Percentiles rank a stretch among this genome's conserved stretches.
Evolutionary conservation across 371 early-diverging fungal genomes (phyloP).

Genomic region (Mucor ambiguus): DNA sequence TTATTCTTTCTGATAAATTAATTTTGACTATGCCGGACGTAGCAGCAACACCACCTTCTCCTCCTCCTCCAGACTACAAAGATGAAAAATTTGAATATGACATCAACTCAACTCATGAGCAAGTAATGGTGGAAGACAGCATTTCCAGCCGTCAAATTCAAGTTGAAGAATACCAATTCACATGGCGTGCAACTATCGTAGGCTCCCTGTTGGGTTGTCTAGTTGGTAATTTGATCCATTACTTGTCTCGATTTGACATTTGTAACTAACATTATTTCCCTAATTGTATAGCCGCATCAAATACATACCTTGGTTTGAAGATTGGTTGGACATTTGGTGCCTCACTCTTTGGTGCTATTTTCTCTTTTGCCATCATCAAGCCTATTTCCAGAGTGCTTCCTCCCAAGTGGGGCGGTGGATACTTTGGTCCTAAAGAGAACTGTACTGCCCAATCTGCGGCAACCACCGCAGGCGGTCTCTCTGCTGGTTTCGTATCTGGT

Average conservation of each 20-base stretch:
- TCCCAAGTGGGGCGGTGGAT: slow-evolving; percentile 54
- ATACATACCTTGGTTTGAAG: slow-evolving; percentile 74
- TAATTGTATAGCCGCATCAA: slow-evolving; percentile 62
- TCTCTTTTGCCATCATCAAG: slow-evolving; percentile 70
- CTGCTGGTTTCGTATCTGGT: slow-evolving; percentile 68
- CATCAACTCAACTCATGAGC: slow-evolving; percentile 22
- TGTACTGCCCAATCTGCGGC: slow-evolving; percentile 72
- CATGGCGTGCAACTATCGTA: slow-evolving; percentile 67
- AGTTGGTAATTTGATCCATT: slow-evolving; percentile 38
- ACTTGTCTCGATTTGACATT: not conserved
- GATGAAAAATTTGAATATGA: slow-evolving; percentile 46
- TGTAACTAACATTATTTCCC: slow-evolving; percentile 19
- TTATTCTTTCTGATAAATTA: not conserved
- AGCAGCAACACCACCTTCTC: not conserved
- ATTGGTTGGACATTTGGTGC: slow-evolving; percentile 78
- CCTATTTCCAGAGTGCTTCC: slow-evolving; percentile 56
- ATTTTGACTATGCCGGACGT: slow-evolving; percentile 14
- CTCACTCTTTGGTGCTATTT: slow-evolving; percentile 70
- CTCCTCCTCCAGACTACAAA: slow-evolving; percentile 7
- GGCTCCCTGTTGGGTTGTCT: slow-evolving; percentile 71
- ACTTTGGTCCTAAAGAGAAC: slow-evolving; percentile 75
- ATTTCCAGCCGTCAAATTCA: not conserved
- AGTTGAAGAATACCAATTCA: slow-evolving; percentile 49
- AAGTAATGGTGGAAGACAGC: slow-evolving; percentile 27
- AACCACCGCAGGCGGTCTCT: slow-evolving; percentile 74